Conservation (phyloP, 768 basidiomycete species). For the Rhodotorula diobovata region DNA sequence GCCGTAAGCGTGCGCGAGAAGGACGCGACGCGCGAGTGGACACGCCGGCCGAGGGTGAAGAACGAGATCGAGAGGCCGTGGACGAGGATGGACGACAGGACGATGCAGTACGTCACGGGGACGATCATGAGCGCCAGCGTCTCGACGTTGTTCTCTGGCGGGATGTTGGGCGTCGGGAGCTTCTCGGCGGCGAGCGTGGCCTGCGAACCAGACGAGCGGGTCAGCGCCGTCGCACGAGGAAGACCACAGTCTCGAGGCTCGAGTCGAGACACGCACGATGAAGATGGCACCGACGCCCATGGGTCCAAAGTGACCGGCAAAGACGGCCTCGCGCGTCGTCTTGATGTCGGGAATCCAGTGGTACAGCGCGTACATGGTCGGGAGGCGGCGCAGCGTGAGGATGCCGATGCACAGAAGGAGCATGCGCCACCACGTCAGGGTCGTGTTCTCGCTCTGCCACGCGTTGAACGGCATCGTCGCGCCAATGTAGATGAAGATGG, state of each 20-base stretch:
- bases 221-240: neutral
- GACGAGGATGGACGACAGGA: constrained; percentile 73
- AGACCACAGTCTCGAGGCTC: constrained; percentile 42
- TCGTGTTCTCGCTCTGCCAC: constrained; percentile 64
- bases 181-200: constrained; percentile 69
- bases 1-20: constrained; percentile 45
- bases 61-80: constrained; percentile 79
- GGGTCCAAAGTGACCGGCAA: constrained; percentile 76
- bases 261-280: constrained; percentile 61
- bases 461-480: constrained; percentile 92
- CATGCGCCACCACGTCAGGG: constrained; percentile 76
- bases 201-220: neutral
- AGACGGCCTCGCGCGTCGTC: constrained; percentile 85
- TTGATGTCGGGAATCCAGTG: constrained; percentile 94
- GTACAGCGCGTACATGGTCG: constrained; percentile 76
- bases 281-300: constrained; percentile 97
- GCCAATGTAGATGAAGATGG: constrained; percentile 91
- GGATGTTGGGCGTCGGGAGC: constrained; percentile 53
- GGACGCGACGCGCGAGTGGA: constrained; percentile 90
- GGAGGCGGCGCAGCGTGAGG: constrained; percentile 75
- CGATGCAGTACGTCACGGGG: constrained; percentile 92
- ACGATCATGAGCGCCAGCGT: constrained; percentile 71
- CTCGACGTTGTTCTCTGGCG: constrained; percentile 60
- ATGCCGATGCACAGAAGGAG: constrained; percentile 75
- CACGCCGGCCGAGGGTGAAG: constrained; percentile 84